Evolutionary conservation across 2,329 filamentous ascomycete genomes (phyloP).

Genomic region (Alternaria brassicae): DNA sequence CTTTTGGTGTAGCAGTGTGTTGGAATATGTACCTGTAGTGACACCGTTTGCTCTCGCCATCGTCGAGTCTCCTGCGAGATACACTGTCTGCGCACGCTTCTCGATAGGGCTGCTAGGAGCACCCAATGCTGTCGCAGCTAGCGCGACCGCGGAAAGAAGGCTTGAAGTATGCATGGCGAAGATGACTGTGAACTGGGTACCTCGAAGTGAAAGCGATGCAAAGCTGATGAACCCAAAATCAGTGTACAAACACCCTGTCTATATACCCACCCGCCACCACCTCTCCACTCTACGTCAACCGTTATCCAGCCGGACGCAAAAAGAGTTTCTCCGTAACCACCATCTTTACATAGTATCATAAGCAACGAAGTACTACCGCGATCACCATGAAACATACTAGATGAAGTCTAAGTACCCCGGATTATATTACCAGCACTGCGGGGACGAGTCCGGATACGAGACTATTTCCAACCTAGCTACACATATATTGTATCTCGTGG

Average conservation of each 20-base stretch:
- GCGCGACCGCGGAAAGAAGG: constrained; percentile 28
- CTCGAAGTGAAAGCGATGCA: neutral
- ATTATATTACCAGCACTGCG: neutral
- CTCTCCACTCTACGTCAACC: neutral
- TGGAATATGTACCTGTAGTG: constrained; percentile 45
- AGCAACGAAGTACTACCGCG: neutral
- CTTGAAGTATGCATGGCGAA: constrained; percentile 15
- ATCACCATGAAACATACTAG: constrained; percentile 4
- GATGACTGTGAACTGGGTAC: neutral
- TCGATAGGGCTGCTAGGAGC: constrained; percentile 30
- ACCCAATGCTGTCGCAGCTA: constrained; percentile 29
- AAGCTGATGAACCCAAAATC: neutral
- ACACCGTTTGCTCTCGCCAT: constrained; percentile 62
- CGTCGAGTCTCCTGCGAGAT: constrained; percentile 68
- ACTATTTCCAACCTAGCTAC: neutral
- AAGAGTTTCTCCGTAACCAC: neutral
- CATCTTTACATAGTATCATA: neutral
- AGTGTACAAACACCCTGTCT: neutral
- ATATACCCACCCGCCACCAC: neutral
- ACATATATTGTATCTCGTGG: neutral
- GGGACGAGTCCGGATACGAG: neutral
- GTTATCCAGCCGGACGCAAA: neutral
- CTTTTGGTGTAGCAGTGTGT: neutral
- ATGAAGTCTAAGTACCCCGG: constrained; percentile 7
- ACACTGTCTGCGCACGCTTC: constrained; percentile 55